Evolutionary conservation across 352 stramenopile genomes (phyloP).

Genomic region (Phytopythium chamaehyphon): DNA sequence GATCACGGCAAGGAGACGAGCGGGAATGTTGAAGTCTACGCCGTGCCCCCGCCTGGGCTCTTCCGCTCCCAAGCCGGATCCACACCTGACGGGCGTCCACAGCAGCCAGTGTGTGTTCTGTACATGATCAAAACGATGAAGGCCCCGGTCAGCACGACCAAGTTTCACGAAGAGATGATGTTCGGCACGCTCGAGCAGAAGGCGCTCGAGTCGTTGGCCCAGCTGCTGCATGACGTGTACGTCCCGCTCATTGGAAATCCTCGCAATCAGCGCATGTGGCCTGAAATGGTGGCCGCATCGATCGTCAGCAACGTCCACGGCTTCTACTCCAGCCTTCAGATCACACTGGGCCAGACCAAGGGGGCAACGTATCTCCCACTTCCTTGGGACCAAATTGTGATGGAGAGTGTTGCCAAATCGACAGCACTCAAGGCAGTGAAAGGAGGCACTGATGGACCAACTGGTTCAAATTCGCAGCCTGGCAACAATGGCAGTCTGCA

Average conservation of each 20-base stretch:
- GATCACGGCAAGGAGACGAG: conserved; percentile 58
- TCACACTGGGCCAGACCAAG: conserved; percentile 82
- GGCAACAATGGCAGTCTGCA: neutral
- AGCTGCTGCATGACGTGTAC: conserved; percentile 73
- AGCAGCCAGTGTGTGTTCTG: conserved; percentile 45
- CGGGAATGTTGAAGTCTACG: conserved; percentile 54
- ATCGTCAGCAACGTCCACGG: conserved; percentile 73
- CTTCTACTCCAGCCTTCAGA: conserved; percentile 85
- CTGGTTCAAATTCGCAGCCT: too few relatives aligned
- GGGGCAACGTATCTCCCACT: conserved; percentile 81
- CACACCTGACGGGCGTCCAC: neutral
- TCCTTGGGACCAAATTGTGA: conserved; percentile 72
- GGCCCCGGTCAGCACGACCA: conserved; percentile 49
- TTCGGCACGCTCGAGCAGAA: conserved; percentile 69
- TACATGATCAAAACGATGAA: conserved; percentile 78
- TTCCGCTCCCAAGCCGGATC: conserved; percentile 14
- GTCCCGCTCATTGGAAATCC: conserved; percentile 73
- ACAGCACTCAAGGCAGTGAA: conserved; percentile 5
- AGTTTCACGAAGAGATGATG: conserved; percentile 68
- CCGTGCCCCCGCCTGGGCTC: conserved; percentile 43
- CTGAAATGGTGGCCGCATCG: conserved; percentile 76
- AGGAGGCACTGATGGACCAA: neutral
- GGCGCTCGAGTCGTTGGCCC: conserved; percentile 64
- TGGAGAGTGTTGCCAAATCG: conserved; percentile 34
- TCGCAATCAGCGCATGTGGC: conserved; percentile 76